Percentiles rank a stretch among this genome's conserved stretches.
Conservation (phyloP, 2,329 filamentous ascomycete species). For the Ceratocystis papillata region DNA sequence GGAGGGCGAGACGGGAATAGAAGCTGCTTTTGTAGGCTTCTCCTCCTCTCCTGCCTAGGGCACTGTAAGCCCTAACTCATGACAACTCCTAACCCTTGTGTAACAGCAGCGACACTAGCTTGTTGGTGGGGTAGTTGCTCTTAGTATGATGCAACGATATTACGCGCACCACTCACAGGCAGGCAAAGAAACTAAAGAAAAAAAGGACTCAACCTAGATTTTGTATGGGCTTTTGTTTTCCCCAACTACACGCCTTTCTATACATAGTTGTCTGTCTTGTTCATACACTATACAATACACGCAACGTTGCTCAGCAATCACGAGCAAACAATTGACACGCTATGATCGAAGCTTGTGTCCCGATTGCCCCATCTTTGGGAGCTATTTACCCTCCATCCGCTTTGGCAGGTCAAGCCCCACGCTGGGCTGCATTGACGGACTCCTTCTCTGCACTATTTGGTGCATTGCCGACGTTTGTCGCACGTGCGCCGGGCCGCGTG, state of each 20-base stretch:
- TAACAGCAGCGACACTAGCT: not conserved
- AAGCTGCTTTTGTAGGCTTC: too few relatives aligned
- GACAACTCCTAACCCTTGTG: not conserved
- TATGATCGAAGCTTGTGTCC: constrained; percentile 40
- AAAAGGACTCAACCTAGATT: not conserved
- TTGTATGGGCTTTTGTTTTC: too few relatives aligned
- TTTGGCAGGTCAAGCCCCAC: constrained; percentile 51
- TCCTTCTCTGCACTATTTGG: constrained; percentile 63
- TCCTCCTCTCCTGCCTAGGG: too few relatives aligned
- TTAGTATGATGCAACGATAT: not conserved
- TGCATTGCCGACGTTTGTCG: constrained; percentile 63
- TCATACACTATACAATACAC: not conserved
- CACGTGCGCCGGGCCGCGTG: constrained; percentile 84
- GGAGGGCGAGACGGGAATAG: too few relatives aligned
- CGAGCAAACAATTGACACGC: not conserved
- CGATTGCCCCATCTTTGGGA: constrained; percentile 60
- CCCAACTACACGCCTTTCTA: not conserved
- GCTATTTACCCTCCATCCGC: constrained; percentile 76
- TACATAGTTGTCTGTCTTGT: not conserved
- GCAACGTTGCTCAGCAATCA: not conserved
- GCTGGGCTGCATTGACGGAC: constrained; percentile 65
- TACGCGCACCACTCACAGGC: constrained; percentile 12
- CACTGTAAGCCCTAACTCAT: too few relatives aligned
- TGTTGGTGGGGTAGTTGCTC: not conserved
- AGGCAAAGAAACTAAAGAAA: not conserved